Evolutionary conservation across 2,329 filamentous ascomycete genomes (phyloP), one percentile per base, ranked within the genome.

Genomic region (Talaromyces sp.): DNA sequence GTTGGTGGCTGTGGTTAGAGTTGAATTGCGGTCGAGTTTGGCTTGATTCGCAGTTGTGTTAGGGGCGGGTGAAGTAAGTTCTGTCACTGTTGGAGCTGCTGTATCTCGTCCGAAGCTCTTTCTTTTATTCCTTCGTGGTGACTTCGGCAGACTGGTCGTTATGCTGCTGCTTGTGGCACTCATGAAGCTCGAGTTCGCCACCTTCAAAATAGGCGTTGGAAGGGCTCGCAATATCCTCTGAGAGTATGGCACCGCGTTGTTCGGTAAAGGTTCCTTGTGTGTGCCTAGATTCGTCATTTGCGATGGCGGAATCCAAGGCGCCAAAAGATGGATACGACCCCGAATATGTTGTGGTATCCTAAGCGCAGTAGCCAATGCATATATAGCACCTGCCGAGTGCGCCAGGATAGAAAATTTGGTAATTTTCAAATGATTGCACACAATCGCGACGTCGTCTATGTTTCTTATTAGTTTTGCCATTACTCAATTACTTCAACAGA

Each of bases 351-450:
- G 93, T 3, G 95, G 95, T 86, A 99, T 96, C 52, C 95, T 91
- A 52, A 99, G 83, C 0, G 95, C 95, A 0, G 95, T 98, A 0
- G 95, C 95, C 19, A 99, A 85, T 1, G 95, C 95, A 74, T 99
- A 99, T 61, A 99, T 96, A n/a, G 95, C 94, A 17, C 95, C 95
- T 0, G 95, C 95, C 0, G 94, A 98, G 77, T 99, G 95, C 1
- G 95, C 95, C 1, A 99, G 85, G 22, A 99, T 91, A 7, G 94
- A 98, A 75, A 99, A 99, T 70, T 97, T 96, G 11, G 90, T 95
- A 68, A 99, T 96, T 70, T 92, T 93, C 52, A 99, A 84, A 15
- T 90, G 84, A 73, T 97, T 92, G 76, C 95, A 99, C 66, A 99
- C 96, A 61, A 93, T 90, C 66, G 96, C 91, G 15, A 99, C 92